Conservation (phyloP, 352 stramenopile species). For the Pythium scleroteichum region DNA sequence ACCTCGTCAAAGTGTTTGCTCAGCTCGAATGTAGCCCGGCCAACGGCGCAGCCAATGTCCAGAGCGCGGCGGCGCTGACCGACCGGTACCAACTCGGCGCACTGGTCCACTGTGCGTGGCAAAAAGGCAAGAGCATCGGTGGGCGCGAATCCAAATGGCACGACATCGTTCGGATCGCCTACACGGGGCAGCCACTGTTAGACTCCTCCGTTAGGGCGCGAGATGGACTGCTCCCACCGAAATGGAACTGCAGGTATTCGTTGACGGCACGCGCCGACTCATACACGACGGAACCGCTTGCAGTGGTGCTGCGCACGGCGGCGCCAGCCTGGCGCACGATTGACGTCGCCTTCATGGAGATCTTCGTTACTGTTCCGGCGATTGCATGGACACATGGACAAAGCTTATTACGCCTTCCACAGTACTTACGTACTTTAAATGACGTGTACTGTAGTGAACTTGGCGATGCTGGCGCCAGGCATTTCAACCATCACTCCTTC, state of each 20-base stretch:
- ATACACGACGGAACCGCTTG: conserved; percentile 87
- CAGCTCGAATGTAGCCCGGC: conserved; percentile 92
- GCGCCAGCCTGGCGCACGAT: conserved; percentile 22
- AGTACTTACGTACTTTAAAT: conserved; percentile 10
- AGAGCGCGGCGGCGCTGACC: conserved; percentile 78
- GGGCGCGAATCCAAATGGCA: conserved; percentile 73
- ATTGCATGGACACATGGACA: too few species aligned
- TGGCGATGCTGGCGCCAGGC: conserved; percentile 13
- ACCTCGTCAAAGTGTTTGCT: conserved; percentile 92
- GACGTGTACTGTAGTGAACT: background rate
- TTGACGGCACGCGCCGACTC: conserved; percentile 85
- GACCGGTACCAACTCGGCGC: conserved; percentile 53
- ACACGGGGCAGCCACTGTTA: background rate
- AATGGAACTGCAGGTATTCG: conserved; percentile 93
- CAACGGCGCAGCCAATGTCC: conserved; percentile 95
- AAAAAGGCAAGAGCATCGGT: conserved; percentile 87
- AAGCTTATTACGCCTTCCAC: conserved; percentile 1
- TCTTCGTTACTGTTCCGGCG: background rate
- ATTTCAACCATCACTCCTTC: conserved; percentile 26
- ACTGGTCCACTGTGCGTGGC: conserved; percentile 76
- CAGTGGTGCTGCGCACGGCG: conserved; percentile 78
- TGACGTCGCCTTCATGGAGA: conserved; percentile 24
- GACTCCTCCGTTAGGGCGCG: background rate
- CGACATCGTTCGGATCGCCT: conserved; percentile 67
- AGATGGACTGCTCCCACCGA: conserved; percentile 44